These are phyloP conservation scores for Gossypium herbaceum DNA, from an alignment of 345 rosid species.

Conservation along the genomic window DNA sequence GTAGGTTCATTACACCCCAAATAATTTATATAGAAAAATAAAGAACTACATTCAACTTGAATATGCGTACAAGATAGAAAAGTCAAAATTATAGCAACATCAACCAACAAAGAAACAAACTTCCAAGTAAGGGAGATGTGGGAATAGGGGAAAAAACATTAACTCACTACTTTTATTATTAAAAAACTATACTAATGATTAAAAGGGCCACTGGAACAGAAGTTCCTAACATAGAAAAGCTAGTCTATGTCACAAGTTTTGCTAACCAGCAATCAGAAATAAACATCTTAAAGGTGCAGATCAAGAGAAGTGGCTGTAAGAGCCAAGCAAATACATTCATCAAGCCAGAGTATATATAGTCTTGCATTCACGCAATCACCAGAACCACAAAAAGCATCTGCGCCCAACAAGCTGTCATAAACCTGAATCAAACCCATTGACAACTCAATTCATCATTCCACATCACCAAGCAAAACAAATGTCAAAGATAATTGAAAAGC, in stretches of 20 bases:
- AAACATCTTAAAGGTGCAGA: slow-evolving; percentile 52
- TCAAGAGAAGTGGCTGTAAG: slow-evolving; percentile 51
- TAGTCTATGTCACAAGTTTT: slow-evolving; percentile 45
- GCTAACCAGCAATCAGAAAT: slow-evolving; percentile 48
- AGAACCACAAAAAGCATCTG: slow-evolving; percentile 90
- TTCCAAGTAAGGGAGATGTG: not conserved
- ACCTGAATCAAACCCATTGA: slow-evolving; percentile 89
- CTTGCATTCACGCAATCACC: slow-evolving; percentile 84
- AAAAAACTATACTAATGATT: slow-evolving; percentile 25
- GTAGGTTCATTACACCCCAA: not conserved
- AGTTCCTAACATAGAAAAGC: slow-evolving; percentile 33
- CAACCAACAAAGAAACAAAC: slow-evolving; percentile 15
- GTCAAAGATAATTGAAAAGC: slow-evolving; percentile 15
- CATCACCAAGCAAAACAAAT: slow-evolving; percentile 27
- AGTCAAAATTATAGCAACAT: not conserved
- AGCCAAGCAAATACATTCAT: slow-evolving; percentile 73
- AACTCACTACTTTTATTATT: slow-evolving; percentile 13
- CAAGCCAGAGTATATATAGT: slow-evolving; percentile 60
- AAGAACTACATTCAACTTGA: not conserved
- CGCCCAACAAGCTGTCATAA: slow-evolving; percentile 79
- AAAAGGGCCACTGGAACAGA: slow-evolving; percentile 35
- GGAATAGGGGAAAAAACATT: not conserved
- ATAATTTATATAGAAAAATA: not conserved
- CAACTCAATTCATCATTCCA: slow-evolving; percentile 63
- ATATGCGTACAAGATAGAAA: not conserved